Evolutionary conservation across 2,329 filamentous ascomycete species (phyloP), one percentile per base, ranked within the genome.

Genomic region (Exophiala sp.): DNA sequence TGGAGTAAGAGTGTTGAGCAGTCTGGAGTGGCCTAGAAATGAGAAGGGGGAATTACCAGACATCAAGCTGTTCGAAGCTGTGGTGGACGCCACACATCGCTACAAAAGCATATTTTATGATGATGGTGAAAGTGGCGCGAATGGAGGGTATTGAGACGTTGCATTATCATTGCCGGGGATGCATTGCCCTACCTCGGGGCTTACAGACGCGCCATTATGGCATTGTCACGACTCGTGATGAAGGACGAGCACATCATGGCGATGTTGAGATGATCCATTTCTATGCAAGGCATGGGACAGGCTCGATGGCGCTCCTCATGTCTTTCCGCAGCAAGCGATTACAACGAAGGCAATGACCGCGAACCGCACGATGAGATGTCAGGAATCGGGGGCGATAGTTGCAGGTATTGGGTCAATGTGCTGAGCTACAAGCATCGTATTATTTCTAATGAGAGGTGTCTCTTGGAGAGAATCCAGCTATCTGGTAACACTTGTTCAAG

Each of bases 21-120:
- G 65, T 5, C 66, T 61, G 29, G 71, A 73, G 55, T 73, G 70
- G 68, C 58, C 58, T 16, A 53, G 55, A 46, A 57, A 53, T 22
- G 49, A 51, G 14, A 46, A 58, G 3, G 57, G 58, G 14, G 43
- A 57, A 42, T 34, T 53, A 18, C 53, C 58, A 91, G 89, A 96
- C 70, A 87, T 86, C 68, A 76, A 75, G 46, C 77, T 88, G 27
- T 85, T 82, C 53, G 82, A 87, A 50, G 80, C 84, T 0, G 85
- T 96, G 2, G 90, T 95, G 13, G 86, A 96, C 50, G 83, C 82
- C 29, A 93, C 88, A 27, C 90, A 96, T 69, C 79, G 82, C 43
- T 81, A 88, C 65, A 86, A 85, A 63, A 74, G 81, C 54, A 84
- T 97, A 44, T 96, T 96, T 65, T 89, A 86, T 63, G 78, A 80